A percentile compares a stretch with the other conserved stretches of the same genome.
These are phyloP conservation scores for Croton laevigatus DNA, from an alignment of 441 rosid genomes.

Conservation along the genomic window DNA sequence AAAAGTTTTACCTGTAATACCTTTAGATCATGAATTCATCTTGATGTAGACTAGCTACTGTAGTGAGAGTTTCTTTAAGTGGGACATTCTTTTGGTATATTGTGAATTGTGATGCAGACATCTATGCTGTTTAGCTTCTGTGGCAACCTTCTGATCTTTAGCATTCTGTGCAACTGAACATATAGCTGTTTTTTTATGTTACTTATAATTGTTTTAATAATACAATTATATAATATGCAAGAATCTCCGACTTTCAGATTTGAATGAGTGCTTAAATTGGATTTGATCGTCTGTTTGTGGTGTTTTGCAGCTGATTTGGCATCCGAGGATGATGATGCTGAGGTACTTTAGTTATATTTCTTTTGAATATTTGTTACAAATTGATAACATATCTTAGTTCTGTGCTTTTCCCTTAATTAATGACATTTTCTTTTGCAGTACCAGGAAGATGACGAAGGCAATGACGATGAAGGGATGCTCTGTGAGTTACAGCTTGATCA, in stretches of 20 bases:
- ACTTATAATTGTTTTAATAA: not conserved
- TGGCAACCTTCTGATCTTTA: not conserved
- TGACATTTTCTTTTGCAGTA: slow-evolving; percentile 38
- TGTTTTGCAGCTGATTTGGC: slow-evolving; percentile 59
- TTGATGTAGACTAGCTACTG: not conserved
- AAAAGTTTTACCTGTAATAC: not conserved
- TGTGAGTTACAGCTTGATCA: slow-evolving; percentile 52
- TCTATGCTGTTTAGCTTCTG: not conserved
- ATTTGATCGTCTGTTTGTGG: slow-evolving; percentile 14
- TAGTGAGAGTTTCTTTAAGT: not conserved
- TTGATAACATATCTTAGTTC: not conserved
- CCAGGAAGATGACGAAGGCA: slow-evolving; percentile 60
- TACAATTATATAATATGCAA: not conserved
- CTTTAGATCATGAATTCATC: not conserved
- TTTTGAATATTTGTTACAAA: not conserved
- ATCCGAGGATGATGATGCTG: slow-evolving; percentile 55
- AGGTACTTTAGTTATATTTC: slow-evolving; percentile 34
- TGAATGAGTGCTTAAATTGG: not conserved
- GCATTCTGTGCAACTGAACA: not conserved
- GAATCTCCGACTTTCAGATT: not conserved
- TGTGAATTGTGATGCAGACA: not conserved
- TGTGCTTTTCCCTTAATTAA: not conserved
- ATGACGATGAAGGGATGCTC: slow-evolving; percentile 86
- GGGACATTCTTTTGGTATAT: not conserved
- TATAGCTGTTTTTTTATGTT: not conserved